Base-by-base conservation (phyloP, 371 early-diverging fungal genomes). In the Syncephalis fuscata region DNA sequence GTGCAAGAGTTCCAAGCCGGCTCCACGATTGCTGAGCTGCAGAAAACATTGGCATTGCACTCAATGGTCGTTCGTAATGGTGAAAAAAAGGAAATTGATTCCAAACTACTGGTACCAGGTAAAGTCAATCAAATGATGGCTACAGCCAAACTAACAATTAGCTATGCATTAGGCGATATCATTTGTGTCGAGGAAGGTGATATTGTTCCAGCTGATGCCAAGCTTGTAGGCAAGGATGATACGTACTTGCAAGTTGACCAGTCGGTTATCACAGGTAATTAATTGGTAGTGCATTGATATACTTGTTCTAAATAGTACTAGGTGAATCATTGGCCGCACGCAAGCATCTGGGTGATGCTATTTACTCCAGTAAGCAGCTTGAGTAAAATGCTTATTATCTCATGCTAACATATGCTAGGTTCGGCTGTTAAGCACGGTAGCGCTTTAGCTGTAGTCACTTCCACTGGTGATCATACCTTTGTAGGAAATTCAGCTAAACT, bases 401-500 rank as follows among this genome's bases (percentile, higher is more conserved):
- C n/a, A n/a, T n/a, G n/a, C n/a, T n/a, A n/a, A n/a, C n/a, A n/a
- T n/a, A n/a, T 11, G 11, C 32, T 32, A 32, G 32, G 85, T 36
- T 81, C 86, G 8, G 71, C 82, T 45, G 77, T 86, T 46, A 85
- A 84, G 57, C 84, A 82, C 58, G 92, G 92, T 19, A 82, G 84
- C 56, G 82, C 81, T 65, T 64, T 80, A 44, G 88, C 80, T 23
- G 74, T 89, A 7, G 92, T 90, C 27, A 76, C 77, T 39, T 80
- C 85, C 61, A 90, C 88, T n/a, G 92, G 88, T 19, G 66, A 71
- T 41, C 65, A 83, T 63, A 89, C 90, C 2, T 91, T 87, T 63
- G 87, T 93, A 54, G 96, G 96, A 24, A 78, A 85, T 47, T 85
- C 90, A 0, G 90, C 90, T n/a, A 77, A 73, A 53, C 66, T 95